phyloP scores from a whole-genome alignment of 2,329 filamentous ascomycete genomes.

The Trichoderma sp. region DNA sequence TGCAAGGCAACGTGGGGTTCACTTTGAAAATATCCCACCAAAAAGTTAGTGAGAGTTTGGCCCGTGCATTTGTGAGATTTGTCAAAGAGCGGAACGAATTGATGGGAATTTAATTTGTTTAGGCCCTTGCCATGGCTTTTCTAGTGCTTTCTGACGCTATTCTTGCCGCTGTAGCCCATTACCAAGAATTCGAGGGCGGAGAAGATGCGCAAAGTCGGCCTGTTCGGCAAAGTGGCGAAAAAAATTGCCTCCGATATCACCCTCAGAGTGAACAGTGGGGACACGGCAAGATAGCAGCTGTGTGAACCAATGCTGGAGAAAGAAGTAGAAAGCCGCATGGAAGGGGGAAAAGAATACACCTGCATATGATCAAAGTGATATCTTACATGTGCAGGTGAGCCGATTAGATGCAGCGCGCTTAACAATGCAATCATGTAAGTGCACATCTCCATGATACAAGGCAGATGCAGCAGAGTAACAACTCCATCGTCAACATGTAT shows the following conservation, averaged over 20 bases:
- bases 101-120: background rate
- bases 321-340: background rate
- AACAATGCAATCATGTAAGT: background rate
- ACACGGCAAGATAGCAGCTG: background rate
- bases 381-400: background rate
- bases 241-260: background rate
- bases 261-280: background rate
- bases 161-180: background rate
- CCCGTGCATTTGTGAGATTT: background rate
- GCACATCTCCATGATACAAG: background rate
- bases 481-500: background rate
- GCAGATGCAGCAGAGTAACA: background rate
- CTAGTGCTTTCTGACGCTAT: background rate
- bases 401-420: background rate
- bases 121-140: background rate
- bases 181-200: background rate
- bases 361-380: background rate
- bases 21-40: background rate
- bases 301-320: background rate
- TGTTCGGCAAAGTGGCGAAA: background rate
- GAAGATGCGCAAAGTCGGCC: background rate
- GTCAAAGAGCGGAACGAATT: background rate
- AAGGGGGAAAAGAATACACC: background rate
- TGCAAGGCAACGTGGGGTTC: constrained; percentile 3
- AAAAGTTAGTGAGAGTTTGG: background rate